Evolutionary conservation across 2,329 filamentous ascomycete species (phyloP).

Genomic region (Hortaea sp.): DNA sequence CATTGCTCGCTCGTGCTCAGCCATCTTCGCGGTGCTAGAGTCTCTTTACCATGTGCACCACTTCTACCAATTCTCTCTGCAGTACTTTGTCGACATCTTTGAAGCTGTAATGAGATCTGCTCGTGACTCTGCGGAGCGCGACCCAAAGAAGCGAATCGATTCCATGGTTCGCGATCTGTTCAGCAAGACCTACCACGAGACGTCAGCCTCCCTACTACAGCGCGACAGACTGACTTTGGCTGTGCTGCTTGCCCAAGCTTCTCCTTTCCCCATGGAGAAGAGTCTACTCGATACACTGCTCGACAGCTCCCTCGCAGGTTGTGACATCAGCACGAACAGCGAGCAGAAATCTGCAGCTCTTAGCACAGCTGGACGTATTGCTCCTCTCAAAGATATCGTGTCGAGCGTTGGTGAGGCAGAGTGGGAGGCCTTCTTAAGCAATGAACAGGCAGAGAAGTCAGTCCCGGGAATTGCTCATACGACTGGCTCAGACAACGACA

Average conservation of each 20-base stretch:
- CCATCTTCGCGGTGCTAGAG: conserved; percentile 92
- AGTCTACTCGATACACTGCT: conserved; percentile 76
- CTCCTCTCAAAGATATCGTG: conserved; percentile 63
- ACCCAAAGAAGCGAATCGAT: conserved; percentile 60
- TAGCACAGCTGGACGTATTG: conserved; percentile 56
- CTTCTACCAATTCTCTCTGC: conserved; percentile 98
- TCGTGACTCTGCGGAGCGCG: conserved; percentile 55
- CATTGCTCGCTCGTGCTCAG: conserved; percentile 89
- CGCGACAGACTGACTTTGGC: conserved; percentile 90
- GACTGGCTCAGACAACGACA: conserved; percentile 51
- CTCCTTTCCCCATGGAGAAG: conserved; percentile 95
- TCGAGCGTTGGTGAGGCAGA: conserved; percentile 49
- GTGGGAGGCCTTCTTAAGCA: conserved; percentile 74
- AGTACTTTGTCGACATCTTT: conserved; percentile 98
- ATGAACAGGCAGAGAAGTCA: conserved; percentile 77
- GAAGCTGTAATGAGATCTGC: conserved; percentile 79
- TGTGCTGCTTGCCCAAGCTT: conserved; percentile 87
- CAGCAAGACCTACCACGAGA: conserved; percentile 81
- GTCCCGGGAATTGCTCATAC: conserved; percentile 66
- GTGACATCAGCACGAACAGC: conserved; percentile 63
- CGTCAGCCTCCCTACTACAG: conserved; percentile 83
- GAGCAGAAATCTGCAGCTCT: conserved; percentile 59
- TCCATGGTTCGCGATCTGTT: conserved; percentile 89
- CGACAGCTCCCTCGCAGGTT: conserved; percentile 63
- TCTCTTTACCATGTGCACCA: conserved; percentile 97